Evolutionary conservation across 805 yeast genomes (phyloP).

Genomic region (Soucietia sequanensis): DNA sequence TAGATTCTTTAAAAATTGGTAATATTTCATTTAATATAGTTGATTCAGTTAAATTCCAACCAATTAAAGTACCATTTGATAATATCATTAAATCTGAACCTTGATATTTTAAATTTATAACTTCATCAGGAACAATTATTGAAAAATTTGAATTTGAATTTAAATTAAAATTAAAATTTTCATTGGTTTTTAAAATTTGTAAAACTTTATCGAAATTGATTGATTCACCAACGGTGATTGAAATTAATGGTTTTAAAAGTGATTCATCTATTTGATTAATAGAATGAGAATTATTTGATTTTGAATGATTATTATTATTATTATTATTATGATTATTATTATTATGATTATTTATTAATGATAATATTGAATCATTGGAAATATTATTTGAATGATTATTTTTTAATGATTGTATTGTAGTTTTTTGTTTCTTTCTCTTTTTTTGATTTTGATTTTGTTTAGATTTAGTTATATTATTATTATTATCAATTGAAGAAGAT

Average conservation of each 20-base stretch:
- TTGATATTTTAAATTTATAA: slow-evolving; percentile 49
- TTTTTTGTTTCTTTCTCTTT: no score
- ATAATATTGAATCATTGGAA: no score
- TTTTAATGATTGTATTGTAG: neutral
- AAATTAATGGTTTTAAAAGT: slow-evolving; percentile 55
- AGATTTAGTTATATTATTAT: no score
- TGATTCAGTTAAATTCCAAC: slow-evolving; percentile 75
- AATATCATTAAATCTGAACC: slow-evolving; percentile 61
- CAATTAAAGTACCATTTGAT: slow-evolving; percentile 75
- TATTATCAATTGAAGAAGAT: no score
- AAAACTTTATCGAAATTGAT: slow-evolving; percentile 56
- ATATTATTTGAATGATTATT: no score
- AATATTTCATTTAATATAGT: slow-evolving; percentile 45
- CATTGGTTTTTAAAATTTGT: slow-evolving; percentile 34
- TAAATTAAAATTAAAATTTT: slow-evolving; percentile 6
- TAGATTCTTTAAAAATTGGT: slow-evolving; percentile 52
- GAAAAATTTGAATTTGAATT: neutral
- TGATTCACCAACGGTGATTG: slow-evolving; percentile 70
- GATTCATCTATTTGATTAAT: no score
- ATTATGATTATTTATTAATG: no score
- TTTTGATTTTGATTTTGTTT: no score
- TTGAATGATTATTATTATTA: no score
- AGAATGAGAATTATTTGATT: no score
- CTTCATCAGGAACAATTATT: slow-evolving; percentile 63
- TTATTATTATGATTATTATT: no score